A percentile compares a stretch with the other conserved stretches of the same genome.
Evolutionary conservation across 2,329 filamentous ascomycete genomes (phyloP).

Genomic region (Lojkania enalia): DNA sequence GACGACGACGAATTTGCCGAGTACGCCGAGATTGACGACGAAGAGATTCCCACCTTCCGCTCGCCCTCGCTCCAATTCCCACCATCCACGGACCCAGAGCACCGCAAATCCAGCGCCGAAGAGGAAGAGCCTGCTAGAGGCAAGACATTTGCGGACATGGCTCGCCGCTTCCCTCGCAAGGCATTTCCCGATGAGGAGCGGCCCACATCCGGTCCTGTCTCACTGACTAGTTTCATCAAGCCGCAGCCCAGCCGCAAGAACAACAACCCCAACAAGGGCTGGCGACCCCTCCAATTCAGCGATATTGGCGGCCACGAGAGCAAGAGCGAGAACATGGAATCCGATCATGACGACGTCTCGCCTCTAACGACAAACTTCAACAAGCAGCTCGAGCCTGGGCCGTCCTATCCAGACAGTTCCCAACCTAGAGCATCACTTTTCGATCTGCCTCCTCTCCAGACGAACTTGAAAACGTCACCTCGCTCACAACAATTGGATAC

Average conservation of each 20-base stretch:
- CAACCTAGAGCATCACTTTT: slow-evolving; percentile 4
- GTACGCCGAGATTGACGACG: slow-evolving; percentile 8
- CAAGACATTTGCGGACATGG: slow-evolving; percentile 37
- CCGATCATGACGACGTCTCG: slow-evolving; percentile 9
- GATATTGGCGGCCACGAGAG: slow-evolving; percentile 18
- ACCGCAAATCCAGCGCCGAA: neutral
- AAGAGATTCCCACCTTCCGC: slow-evolving; percentile 15
- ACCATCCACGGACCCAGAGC: slow-evolving; percentile 1
- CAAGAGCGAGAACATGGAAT: slow-evolving; percentile 1
- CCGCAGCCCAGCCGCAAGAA: slow-evolving; percentile 25
- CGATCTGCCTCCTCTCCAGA: slow-evolving; percentile 12
- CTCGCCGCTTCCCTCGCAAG: slow-evolving; percentile 21
- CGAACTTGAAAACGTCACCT: slow-evolving; percentile 7
- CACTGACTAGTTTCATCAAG: slow-evolving; percentile 25
- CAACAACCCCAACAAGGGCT: slow-evolving; percentile 18
- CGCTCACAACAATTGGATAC: neutral
- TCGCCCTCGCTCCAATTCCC: slow-evolving; percentile 19
- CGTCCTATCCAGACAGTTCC: neutral
- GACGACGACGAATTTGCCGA: slow-evolving; percentile 6
- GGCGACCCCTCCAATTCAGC: slow-evolving; percentile 28
- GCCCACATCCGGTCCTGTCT: slow-evolving; percentile 18
- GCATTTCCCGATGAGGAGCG: slow-evolving; percentile 17
- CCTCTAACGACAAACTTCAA: neutral
- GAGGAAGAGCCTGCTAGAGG: slow-evolving; percentile 6
- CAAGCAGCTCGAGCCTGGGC: neutral